Conservation (phyloP, 768 basidiomycete genomes). For the Tylopilus subfusipes region DNA sequence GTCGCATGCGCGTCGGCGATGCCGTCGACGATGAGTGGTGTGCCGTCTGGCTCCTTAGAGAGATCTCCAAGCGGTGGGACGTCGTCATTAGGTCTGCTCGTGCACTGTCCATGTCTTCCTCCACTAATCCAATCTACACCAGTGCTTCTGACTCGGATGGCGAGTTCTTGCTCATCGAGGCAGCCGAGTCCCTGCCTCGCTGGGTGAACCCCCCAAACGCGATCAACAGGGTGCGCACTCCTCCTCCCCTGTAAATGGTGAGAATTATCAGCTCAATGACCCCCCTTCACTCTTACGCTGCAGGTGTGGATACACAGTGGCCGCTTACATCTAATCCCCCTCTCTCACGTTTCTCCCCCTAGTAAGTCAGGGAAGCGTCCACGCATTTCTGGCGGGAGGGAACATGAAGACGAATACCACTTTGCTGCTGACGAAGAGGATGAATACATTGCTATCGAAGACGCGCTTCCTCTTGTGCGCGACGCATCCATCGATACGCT, state of each 20-base stretch:
- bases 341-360: slow-evolving; percentile 66
- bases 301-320: slow-evolving; percentile 90
- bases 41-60: slow-evolving; percentile 81
- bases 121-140: neutral
- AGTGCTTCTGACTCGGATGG: slow-evolving; percentile 85
- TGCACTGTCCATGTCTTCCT: neutral
- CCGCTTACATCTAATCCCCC: slow-evolving; percentile 82
- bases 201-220: slow-evolving; percentile 94
- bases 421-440: slow-evolving; percentile 39
- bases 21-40: slow-evolving; percentile 99
- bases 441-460: slow-evolving; percentile 52
- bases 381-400: slow-evolving; percentile 39
- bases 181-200: slow-evolving; percentile 79
- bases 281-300: slow-evolving; percentile 25
- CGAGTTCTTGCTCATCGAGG: slow-evolving; percentile 94
- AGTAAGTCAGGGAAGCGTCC: slow-evolving; percentile 52
- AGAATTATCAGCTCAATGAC: slow-evolving; percentile 32
- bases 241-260: slow-evolving; percentile 27
- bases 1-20: slow-evolving; percentile 89
- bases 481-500: slow-evolving; percentile 51
- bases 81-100: slow-evolving; percentile 66
- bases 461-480: slow-evolving; percentile 63
- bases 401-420: slow-evolving; percentile 51
- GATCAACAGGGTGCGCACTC: slow-evolving; percentile 79
- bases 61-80: slow-evolving; percentile 77